These are phyloP conservation scores for Aspergillus wentii DNA, from an alignment of 495 filamentous ascomycete species.

Conservation along the genomic window DNA sequence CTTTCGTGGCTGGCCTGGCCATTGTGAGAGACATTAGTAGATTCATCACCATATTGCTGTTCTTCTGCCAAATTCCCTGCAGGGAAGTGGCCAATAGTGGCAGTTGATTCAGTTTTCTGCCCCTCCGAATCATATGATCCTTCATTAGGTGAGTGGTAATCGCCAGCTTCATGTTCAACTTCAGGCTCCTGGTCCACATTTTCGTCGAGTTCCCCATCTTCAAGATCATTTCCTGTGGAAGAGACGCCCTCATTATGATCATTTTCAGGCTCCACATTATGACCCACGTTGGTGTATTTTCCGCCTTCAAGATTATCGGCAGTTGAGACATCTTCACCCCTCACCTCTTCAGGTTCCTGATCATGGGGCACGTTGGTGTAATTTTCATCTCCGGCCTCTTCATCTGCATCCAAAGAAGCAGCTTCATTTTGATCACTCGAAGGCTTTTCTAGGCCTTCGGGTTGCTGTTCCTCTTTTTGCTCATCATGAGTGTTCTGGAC, in stretches of 20 bases:
- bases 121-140: slow-evolving; percentile 23
- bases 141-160: slow-evolving; percentile 6
- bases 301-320: no score
- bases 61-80: slow-evolving; percentile 7
- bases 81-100: slow-evolving; percentile 20
- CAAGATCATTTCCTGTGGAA: no score
- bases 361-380: no score
- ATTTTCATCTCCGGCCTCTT: no score
- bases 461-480: slow-evolving; percentile 1
- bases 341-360: no score
- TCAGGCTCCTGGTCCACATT: not conserved
- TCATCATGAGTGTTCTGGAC: slow-evolving; percentile 3
- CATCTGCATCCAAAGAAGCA: no score
- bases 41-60: slow-evolving; percentile 11
- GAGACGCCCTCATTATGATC: slow-evolving; percentile 1
- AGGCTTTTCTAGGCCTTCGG: not conserved
- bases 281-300: no score
- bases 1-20: slow-evolving; percentile 9
- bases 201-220: slow-evolving; percentile 8
- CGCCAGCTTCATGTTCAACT: not conserved
- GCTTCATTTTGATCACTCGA: not conserved
- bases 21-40: slow-evolving; percentile 4
- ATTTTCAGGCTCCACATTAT: slow-evolving; percentile 4
- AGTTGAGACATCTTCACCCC: no score
- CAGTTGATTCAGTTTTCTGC: slow-evolving; percentile 26